phyloP scores from a whole-genome alignment of 1,139 yeast species.

The Candida neerlandica region DNA sequence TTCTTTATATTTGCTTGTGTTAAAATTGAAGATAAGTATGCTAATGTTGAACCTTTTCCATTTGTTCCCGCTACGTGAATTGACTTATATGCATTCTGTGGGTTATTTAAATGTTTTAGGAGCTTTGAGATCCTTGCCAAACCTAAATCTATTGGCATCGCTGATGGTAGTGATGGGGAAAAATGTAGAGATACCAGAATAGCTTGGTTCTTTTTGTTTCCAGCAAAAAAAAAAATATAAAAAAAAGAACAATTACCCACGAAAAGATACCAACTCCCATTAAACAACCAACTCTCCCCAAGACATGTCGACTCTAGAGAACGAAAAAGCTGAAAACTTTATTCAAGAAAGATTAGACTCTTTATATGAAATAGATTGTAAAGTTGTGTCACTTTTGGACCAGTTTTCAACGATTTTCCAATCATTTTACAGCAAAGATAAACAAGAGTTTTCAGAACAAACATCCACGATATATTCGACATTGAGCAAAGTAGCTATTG shows the following conservation, averaged over 20 bases:
- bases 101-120: constrained; percentile 65
- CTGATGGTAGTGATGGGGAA: background rate
- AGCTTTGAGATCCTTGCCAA: constrained; percentile 60
- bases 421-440: constrained; percentile 32
- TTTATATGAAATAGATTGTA: constrained; percentile 44
- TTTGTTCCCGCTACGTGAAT: constrained; percentile 93
- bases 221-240: constrained; percentile 1
- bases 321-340: constrained; percentile 28
- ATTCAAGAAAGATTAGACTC: constrained; percentile 50
- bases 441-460: constrained; percentile 30
- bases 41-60: constrained; percentile 90
- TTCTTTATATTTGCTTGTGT: constrained; percentile 49
- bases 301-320: constrained; percentile 14
- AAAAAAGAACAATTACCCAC: constrained; percentile 1
- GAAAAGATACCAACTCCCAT: background rate
- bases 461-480: constrained; percentile 37
- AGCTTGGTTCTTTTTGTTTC: background rate
- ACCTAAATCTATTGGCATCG: constrained; percentile 58
- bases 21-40: constrained; percentile 70
- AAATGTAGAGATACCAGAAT: background rate
- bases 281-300: background rate
- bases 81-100: constrained; percentile 62
- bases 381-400: constrained; percentile 47
- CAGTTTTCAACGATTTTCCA: constrained; percentile 42
- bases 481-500: constrained; percentile 46